Evolutionary conservation across 768 basidiomycete species (phyloP), one percentile per base, ranked within the genome.

Genomic region (Pulveroboletus ravenelii): DNA sequence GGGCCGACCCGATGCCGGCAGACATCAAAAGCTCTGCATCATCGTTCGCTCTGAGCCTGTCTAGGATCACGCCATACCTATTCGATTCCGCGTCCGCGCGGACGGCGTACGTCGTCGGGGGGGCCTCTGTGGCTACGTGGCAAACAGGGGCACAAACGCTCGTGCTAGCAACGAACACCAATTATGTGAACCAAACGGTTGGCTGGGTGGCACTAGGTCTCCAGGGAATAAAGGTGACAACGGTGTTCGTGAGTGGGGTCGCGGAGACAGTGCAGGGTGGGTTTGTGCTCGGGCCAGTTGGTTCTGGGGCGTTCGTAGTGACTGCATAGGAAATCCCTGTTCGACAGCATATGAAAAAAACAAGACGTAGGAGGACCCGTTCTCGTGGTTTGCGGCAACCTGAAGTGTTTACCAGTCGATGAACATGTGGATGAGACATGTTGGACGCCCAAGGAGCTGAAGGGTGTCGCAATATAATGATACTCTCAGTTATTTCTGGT

Each of bases 11-110:
- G 0, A 80, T 77, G 0, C 56, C 75, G 1, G 46, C 70, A 5
- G 76, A 80, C 35, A 80, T 84, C 68, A 80, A 82, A 61, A 58
- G 66, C 2, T 73, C 75, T 5, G 73, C 79, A 1, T 83, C 81
- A 0, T 55, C 61, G 5, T 71, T 83, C 13, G 81, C 80, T 3
- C 58, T 62, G 8, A 66, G 77, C 10, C 56, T 80, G 13, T 70
- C 73, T 3, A 66, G 66, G 17, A 75, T 82, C 60, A 73, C 70
- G 0, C 65, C 73, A 0, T 80, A 74, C 64, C 69, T 83, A 52
- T 68, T 78, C 42, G 68, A 66, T 43, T 72, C 78, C 1, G 40
- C 55, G 0, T 74, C 76, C 1, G 62, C 63, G 18, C 62, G 76
- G 59, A 67, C 62, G 0, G 73, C 76, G 41, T 63, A 74, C 29